phyloP scores from a whole-genome alignment of 495 filamentous ascomycete species.

The Barbatosphaeria neglecta region DNA sequence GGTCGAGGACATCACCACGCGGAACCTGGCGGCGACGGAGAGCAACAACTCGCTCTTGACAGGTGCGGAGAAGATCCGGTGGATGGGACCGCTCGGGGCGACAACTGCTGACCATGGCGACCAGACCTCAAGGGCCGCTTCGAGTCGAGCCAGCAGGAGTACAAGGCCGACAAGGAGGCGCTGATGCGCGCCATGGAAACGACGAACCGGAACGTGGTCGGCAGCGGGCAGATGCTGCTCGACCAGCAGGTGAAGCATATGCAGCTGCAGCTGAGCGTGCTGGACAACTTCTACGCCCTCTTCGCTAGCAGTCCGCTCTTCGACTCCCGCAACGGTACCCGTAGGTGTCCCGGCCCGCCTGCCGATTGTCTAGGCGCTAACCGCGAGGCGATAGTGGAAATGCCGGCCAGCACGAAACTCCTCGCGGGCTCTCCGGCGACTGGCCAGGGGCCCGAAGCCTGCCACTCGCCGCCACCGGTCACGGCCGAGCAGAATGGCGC shows the following conservation, averaged over 20 bases:
- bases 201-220: neutral
- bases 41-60: neutral
- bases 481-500: neutral
- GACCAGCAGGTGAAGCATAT: neutral
- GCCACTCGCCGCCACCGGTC: no score
- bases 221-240: neutral
- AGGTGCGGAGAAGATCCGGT: neutral
- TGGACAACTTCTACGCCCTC: slow-evolving; percentile 2
- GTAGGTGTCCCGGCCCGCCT: neutral
- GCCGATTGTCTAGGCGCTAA: neutral
- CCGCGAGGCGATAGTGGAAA: neutral
- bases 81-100: neutral
- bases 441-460: no score
- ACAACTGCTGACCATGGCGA: neutral
- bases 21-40: neutral
- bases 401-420: neutral
- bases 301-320: slow-evolving; percentile 4
- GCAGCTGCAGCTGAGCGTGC: neutral
- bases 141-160: neutral
- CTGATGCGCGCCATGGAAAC: neutral
- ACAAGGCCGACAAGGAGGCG: neutral
- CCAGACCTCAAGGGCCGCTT: neutral
- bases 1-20: neutral
- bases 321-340: slow-evolving; percentile 1
- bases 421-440: neutral